Percentiles rank a stretch among this genome's conserved stretches.
Conservation (phyloP, 1,139 yeast genomes). For the Geotrichum phurueaensis region DNA sequence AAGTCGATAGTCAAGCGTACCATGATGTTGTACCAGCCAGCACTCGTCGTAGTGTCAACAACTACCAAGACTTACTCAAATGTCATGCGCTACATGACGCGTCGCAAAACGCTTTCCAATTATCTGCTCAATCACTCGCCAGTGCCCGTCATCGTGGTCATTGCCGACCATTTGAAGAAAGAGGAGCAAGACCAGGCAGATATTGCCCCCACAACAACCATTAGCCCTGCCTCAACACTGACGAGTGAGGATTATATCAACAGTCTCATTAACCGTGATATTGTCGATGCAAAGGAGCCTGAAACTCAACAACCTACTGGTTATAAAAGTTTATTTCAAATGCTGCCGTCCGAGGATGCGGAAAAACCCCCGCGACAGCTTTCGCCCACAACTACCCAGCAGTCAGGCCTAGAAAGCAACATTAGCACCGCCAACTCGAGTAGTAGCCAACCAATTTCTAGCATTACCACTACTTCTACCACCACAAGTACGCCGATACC, state of each 20-base stretch:
- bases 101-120: slow-evolving; percentile 24
- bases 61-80: slow-evolving; percentile 23
- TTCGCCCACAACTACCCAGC: neutral
- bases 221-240: neutral
- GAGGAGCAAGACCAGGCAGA: neutral
- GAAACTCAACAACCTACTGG: neutral
- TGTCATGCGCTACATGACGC: slow-evolving; percentile 21
- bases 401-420: neutral
- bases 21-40: slow-evolving; percentile 28
- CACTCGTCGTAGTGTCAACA: slow-evolving; percentile 28
- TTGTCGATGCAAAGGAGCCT: neutral
- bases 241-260: neutral
- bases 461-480: neutral
- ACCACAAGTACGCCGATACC: neutral
- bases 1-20: slow-evolving; percentile 28
- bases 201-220: neutral
- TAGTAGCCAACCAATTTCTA: neutral
- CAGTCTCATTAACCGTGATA: neutral
- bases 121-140: slow-evolving; percentile 28
- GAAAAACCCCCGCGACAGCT: neutral
- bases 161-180: neutral
- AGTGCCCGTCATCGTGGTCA: slow-evolving; percentile 28
- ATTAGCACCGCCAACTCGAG: neutral
- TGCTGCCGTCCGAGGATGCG: neutral
- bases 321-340: neutral